Conservation (phyloP, 148 eudicot genomes). For the Dysphania ambrosioides region DNA sequence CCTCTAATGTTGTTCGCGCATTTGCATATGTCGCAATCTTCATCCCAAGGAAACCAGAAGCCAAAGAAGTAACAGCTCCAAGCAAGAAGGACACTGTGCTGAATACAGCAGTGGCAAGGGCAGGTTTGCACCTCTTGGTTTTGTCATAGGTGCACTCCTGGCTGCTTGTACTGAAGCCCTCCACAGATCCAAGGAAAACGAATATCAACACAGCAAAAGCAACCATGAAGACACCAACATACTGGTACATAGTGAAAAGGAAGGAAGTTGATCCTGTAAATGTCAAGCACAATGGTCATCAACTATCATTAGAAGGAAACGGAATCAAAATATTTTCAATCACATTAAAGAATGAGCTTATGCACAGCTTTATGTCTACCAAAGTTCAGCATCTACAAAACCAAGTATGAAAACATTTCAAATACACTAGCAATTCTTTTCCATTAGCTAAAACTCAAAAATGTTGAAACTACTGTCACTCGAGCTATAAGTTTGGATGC, state of each 20-base stretch:
- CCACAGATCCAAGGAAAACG: constrained; percentile 93
- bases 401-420: not conserved
- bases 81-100: constrained; percentile 82
- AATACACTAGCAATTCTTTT: not conserved
- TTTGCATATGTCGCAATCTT: constrained; percentile 94
- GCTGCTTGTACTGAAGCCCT: constrained; percentile 77
- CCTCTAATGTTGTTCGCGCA: constrained; percentile 91
- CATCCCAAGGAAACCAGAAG: constrained; percentile 97
- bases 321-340: too few species aligned
- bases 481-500: not conserved
- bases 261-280: constrained; percentile 82
- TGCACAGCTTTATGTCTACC: not conserved
- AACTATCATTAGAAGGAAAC: not conserved
- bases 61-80: constrained; percentile 73
- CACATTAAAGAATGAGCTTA: not conserved
- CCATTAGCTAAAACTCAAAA: not conserved
- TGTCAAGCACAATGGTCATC: not conserved
- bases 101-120: constrained; percentile 80
- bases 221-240: constrained; percentile 85
- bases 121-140: constrained; percentile 74
- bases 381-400: not conserved
- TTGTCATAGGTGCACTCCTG: constrained; percentile 69
- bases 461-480: not conserved
- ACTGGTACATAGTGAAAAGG: constrained; percentile 68
- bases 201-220: constrained; percentile 81